A percentile compares a stretch with the other conserved stretches of the same genome.
Conservation (phyloP, 2,329 filamentous ascomycete genomes). For the Xylariaceae sp. region DNA sequence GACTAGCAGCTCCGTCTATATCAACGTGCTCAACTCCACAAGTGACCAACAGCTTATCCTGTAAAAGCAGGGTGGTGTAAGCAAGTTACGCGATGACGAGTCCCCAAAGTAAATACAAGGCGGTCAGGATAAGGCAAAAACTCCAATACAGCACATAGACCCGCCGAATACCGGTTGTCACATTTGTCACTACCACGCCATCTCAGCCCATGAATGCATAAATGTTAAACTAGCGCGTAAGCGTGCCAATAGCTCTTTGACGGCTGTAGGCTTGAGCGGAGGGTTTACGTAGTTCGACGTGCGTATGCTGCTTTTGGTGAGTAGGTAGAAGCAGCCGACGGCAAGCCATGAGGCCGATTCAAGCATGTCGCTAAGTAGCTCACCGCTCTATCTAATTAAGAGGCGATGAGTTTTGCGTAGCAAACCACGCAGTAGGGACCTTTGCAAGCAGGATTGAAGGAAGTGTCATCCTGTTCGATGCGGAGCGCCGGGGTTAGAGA, state of each 20-base stretch:
- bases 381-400: neutral
- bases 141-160: neutral
- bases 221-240: neutral
- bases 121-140: neutral
- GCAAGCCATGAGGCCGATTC: no score
- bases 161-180: neutral
- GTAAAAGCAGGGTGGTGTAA: neutral
- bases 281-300: conserved; percentile 11
- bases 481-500: no score
- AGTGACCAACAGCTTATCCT: neutral
- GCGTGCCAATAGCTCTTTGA: neutral
- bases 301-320: neutral
- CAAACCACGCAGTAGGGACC: no score
- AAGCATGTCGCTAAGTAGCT: neutral
- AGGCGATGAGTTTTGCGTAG: neutral
- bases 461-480: no score
- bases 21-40: neutral
- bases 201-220: neutral
- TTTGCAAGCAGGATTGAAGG: no score
- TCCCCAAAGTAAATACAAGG: neutral
- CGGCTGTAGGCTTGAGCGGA: neutral
- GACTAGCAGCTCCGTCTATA: no score
- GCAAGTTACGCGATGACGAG: conserved; percentile 11
- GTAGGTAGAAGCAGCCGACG: no score
- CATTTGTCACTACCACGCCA: neutral